Base-by-base conservation (phyloP, 306 rosid species). In the Lathyrus sativus region DNA sequence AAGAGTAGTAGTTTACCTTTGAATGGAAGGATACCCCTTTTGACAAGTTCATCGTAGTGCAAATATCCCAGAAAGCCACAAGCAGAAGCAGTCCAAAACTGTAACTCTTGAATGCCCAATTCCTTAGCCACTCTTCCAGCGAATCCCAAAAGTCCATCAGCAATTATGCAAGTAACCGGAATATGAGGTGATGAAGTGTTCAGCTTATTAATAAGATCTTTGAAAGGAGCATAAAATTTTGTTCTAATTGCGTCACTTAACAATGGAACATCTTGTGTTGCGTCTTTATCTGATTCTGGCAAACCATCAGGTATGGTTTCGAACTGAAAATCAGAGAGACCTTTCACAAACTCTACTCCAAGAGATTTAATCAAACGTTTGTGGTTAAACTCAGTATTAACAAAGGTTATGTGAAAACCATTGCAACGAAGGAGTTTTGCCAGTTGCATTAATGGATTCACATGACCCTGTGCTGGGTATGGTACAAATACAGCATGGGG, bases 331-430 rank as follows among this genome's bases (percentile, higher is more conserved):
- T 61, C 69, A 3, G 68, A 53, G 0, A 60, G 41, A 22, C 68
- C 76, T 29, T 60, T 60, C 2, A 72, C 29, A 8, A 48, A 72
- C 0, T 72, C 69, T 2, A 1, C 3, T n/a, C 76, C 76, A 19
- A 11, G 69, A 1, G 76, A 72, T n/a, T 7, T 72, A 0, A 45
- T 2, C 6, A 72, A 22, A 19, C 76, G 76, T 3, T 61, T 48
- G 51, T 72, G 76, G 18, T 72, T 72, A 29, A 61, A 72, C 38
- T 72, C 76, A 0, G 68, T 72, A 62, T 72, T 72, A 0, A 72
- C 76, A 37, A 60, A 72, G 0, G 76, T 72, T 72, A 72, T 72
- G 62, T 72, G 62, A 17, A 72, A 72, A 35, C 76, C 76, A 4
- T 3, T 15, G 4, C 76, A 61, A 9, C n/a, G 68, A 0, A 72